Percentiles rank a stretch among this genome's conserved stretches.
Evolutionary conservation across 805 yeast genomes (phyloP).

Genomic region (Monosporozyma servazzii): DNA sequence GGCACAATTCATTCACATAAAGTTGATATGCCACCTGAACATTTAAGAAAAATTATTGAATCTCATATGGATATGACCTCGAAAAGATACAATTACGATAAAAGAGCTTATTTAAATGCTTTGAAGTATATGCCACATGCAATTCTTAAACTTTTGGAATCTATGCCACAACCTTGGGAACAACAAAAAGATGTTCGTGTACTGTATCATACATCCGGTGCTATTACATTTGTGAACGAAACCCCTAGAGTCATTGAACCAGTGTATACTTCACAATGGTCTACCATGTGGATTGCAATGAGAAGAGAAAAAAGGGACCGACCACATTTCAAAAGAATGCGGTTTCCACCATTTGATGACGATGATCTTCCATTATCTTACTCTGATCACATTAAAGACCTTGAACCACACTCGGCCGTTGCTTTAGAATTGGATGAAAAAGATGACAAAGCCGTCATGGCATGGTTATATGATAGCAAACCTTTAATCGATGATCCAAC

Average conservation of each 20-base stretch:
- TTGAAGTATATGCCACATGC: conserved; percentile 96
- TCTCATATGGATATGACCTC: conserved; percentile 83
- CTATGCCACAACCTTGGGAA: conserved; percentile 99
- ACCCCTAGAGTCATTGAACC: conserved; percentile 88
- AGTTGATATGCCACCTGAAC: conserved; percentile 89
- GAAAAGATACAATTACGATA: conserved; percentile 70
- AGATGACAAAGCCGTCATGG: conserved; percentile 51
- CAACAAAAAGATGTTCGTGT: conserved; percentile 75
- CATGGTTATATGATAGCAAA: conserved; percentile 74
- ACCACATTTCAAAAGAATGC: conserved; percentile 79
- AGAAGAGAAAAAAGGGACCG: conserved; percentile 89
- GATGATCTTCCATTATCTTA: conserved; percentile 89
- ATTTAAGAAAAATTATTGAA: conserved; percentile 70
- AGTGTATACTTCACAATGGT: conserved; percentile 91
- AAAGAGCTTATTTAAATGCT: conserved; percentile 81
- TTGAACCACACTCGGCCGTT: conserved; percentile 66
- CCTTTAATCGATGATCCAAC: conserved; percentile 55
- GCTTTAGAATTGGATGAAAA: conserved; percentile 53
- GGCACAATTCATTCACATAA: conserved; percentile 52
- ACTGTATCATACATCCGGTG: conserved; percentile 84
- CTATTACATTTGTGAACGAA: conserved; percentile 91
- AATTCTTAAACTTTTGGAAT: conserved; percentile 74
- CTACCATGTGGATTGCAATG: conserved; percentile 87
- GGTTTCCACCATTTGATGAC: conserved; percentile 94
- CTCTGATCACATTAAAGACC: conserved; percentile 66